phyloP scores from a whole-genome alignment of 306 rosid species.

The Vachellia pachyceras region DNA sequence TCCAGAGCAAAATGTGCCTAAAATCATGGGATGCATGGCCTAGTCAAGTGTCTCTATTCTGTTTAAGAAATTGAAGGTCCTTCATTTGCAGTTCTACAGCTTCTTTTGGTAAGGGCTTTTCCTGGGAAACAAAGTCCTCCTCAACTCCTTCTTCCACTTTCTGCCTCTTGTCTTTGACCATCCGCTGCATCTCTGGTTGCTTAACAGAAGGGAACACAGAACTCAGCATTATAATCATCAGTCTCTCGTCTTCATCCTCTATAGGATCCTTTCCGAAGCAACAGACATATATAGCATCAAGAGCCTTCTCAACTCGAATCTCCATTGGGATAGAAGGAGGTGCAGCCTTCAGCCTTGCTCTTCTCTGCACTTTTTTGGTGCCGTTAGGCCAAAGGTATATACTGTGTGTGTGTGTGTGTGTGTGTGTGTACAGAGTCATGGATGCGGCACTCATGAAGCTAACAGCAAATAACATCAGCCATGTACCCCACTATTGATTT shows the following conservation, averaged over 20 bases:
- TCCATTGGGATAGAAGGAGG: slow-evolving; percentile 70
- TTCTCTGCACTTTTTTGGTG: slow-evolving; percentile 52
- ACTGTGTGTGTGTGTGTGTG: too few species aligned
- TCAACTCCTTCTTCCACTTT: slow-evolving; percentile 69
- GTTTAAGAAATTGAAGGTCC: slow-evolving; percentile 87
- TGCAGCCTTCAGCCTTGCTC: slow-evolving; percentile 63
- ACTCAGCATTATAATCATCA: slow-evolving; percentile 59
- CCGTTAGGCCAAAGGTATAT: slow-evolving; percentile 10
- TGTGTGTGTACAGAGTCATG: background rate
- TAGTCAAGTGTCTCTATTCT: slow-evolving; percentile 58
- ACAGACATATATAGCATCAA: slow-evolving; percentile 81
- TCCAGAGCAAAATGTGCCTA: slow-evolving; percentile 19
- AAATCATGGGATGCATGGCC: slow-evolving; percentile 11
- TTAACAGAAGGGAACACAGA: slow-evolving; percentile 71
- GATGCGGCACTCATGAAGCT: slow-evolving; percentile 1
- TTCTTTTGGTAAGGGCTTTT: slow-evolving; percentile 69
- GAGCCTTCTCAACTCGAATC: slow-evolving; percentile 78
- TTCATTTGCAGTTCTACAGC: slow-evolving; percentile 89
- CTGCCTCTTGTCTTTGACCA: slow-evolving; percentile 61
- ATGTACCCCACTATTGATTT: slow-evolving; percentile 15
- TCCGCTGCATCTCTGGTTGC: slow-evolving; percentile 60
- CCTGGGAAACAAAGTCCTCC: slow-evolving; percentile 48
- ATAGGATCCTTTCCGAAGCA: slow-evolving; percentile 71
- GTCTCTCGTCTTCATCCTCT: slow-evolving; percentile 70
- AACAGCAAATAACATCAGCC: background rate